Conservation (phyloP, 257 asterid genomes). For the Solanum phureja region DNA sequence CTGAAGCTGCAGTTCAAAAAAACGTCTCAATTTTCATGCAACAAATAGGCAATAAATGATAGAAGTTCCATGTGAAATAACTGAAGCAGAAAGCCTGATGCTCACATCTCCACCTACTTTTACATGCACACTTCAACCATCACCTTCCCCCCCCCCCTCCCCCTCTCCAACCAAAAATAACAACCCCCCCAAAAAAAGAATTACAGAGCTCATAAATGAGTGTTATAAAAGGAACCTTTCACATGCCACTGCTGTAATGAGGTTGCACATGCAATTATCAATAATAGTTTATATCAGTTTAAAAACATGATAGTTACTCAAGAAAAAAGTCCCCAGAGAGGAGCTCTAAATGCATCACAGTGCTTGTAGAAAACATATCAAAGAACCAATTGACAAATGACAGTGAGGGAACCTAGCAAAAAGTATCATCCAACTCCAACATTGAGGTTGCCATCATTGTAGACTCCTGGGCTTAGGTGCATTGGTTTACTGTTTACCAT, state of each 20-base stretch:
- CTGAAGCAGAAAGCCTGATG: no score
- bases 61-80: no score
- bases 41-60: no score
- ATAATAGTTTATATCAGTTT: background rate
- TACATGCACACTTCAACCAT: no score
- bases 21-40: background rate
- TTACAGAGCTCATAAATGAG: no score
- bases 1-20: conserved; percentile 54
- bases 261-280: background rate
- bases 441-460: background rate
- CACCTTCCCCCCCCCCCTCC: no score
- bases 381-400: background rate
- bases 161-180: no score
- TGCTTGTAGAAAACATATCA: background rate
- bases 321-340: background rate
- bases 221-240: no score
- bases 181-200: no score
- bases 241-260: no score
- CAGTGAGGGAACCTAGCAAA: background rate
- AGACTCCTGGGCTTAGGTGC: background rate
- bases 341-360: background rate
- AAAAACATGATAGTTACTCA: background rate
- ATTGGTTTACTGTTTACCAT: background rate
- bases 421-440: background rate
- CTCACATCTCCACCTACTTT: no score